phyloP scores from a whole-genome alignment of 148 eudicot genomes.

The Cornus florida region DNA sequence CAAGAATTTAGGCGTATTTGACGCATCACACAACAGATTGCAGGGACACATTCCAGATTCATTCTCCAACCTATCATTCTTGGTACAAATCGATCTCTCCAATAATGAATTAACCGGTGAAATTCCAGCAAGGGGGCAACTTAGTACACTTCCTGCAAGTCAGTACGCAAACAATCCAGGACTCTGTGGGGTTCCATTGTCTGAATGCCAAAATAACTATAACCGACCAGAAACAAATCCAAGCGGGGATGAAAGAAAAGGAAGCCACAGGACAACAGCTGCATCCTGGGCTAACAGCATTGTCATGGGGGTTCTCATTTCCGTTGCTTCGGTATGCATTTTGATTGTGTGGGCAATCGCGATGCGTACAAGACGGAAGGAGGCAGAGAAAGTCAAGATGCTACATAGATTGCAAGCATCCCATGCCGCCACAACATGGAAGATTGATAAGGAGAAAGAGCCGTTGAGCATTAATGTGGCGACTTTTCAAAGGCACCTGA shows the following conservation, averaged over 20 bases:
- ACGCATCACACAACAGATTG: slow-evolving; percentile 82
- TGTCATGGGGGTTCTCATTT: slow-evolving; percentile 67
- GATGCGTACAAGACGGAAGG: slow-evolving; percentile 60
- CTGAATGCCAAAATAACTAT: slow-evolving; percentile 47
- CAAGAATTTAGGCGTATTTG: slow-evolving; percentile 89
- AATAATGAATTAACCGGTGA: slow-evolving; percentile 79
- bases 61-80: slow-evolving; percentile 76
- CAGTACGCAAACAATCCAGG: slow-evolving; percentile 91
- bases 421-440: slow-evolving; percentile 86
- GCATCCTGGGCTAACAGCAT: slow-evolving; percentile 69
- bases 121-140: slow-evolving; percentile 84
- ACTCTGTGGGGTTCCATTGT: slow-evolving; percentile 86
- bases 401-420: slow-evolving; percentile 61
- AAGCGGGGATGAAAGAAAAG: slow-evolving; percentile 25
- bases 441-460: slow-evolving; percentile 90
- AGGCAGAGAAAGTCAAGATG: slow-evolving; percentile 73
- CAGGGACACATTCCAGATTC: slow-evolving; percentile 95
- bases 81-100: slow-evolving; percentile 93
- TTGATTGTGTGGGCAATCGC: slow-evolving; percentile 74
- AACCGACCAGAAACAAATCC: slow-evolving; percentile 25
- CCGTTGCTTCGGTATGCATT: slow-evolving; percentile 68
- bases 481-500: slow-evolving; percentile 79
- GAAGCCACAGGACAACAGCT: slow-evolving; percentile 24
- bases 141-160: slow-evolving; percentile 89
- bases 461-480: slow-evolving; percentile 96